These are phyloP conservation scores for Calonectria montana DNA, from an alignment of 2,329 filamentous ascomycete genomes.

Conservation along the genomic window DNA sequence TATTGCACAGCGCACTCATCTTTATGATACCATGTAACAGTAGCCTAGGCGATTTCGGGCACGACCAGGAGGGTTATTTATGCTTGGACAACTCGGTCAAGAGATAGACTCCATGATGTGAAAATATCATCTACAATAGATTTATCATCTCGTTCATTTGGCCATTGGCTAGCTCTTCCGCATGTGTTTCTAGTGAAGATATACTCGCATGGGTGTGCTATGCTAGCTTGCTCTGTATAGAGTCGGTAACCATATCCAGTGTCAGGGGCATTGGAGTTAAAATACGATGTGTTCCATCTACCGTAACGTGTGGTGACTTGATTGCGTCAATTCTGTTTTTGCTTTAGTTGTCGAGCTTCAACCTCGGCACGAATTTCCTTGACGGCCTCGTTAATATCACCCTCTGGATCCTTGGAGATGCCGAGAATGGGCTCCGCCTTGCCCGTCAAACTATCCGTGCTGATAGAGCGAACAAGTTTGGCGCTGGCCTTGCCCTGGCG, in stretches of 20 bases:
- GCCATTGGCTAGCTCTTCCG: neutral
- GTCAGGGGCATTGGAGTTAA: neutral
- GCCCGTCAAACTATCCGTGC: conserved; percentile 67
- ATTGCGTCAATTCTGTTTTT: conserved; percentile 19
- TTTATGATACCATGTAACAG: conserved; percentile 43
- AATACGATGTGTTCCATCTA: neutral
- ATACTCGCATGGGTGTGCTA: neutral
- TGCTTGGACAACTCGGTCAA: conserved; percentile 16
- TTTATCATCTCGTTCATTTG: conserved; percentile 11
- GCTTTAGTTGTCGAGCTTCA: conserved; percentile 57
- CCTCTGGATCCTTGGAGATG: conserved; percentile 79
- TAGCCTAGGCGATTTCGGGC: conserved; percentile 20
- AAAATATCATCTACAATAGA: conserved; percentile 29
- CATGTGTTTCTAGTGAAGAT: neutral
- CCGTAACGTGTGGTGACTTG: too few relatives aligned
- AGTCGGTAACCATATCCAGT: neutral
- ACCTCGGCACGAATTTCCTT: conserved; percentile 80
- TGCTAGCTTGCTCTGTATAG: neutral
- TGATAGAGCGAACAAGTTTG: conserved; percentile 61
- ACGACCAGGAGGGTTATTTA: conserved; percentile 19
- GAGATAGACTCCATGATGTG: conserved; percentile 38
- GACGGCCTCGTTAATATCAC: conserved; percentile 82
- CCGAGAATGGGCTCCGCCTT: conserved; percentile 75
- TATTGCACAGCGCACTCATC: conserved; percentile 35
- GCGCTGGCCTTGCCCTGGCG: conserved; percentile 61